Evolutionary conservation across 2,329 filamentous ascomycete species (phyloP), one percentile per base, ranked within the genome.

Genomic region (Fusarium paranaense): DNA sequence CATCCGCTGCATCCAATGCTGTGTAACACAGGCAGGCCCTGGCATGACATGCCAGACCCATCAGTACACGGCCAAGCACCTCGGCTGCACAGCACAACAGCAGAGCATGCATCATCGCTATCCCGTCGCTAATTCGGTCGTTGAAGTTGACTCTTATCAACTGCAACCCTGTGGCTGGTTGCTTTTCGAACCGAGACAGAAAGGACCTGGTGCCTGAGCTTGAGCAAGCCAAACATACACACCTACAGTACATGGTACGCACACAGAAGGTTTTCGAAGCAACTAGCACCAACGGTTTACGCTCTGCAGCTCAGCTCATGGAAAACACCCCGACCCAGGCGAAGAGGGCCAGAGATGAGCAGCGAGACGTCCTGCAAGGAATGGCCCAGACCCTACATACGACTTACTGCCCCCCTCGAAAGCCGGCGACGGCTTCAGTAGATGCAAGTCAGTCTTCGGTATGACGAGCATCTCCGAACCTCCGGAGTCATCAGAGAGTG

Each of bases 401-500:
- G 54, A n/a, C 32, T 40, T 37, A n/a, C 11, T 59, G n/a, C 52
- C 52, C 25, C 52, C 32, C 47, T 54, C 47, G 27, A 30, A 20
- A 32, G 47, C 47, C 16, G 18, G 20, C 22, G 22, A 37, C 35
- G 27, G 22, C 58, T 33, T 35, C 25, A 61, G 25, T 40, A 61
- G 27, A 45, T 18, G n/a, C 58, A 61, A 61, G 58, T 61, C 58
- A 61, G 10, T 27, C 42, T 22, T 45, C 38, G 38, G 30, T 11
- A 35, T 45, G 58, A 16, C 18, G 58, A 45, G 27, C 32, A 45
- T 62, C 59, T 62, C 59, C 59, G 59, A 62, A 50, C 59, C 42
- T 62, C 59, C 59, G 42, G 42, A 9, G 32, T 45, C 58, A 47
- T 38, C 57, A 61, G 38, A 37, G 33, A 58, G 20, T 58, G 56